Conservation (phyloP, 192 early-diverging fungal species). For the Linnemannia zychae region DNA sequence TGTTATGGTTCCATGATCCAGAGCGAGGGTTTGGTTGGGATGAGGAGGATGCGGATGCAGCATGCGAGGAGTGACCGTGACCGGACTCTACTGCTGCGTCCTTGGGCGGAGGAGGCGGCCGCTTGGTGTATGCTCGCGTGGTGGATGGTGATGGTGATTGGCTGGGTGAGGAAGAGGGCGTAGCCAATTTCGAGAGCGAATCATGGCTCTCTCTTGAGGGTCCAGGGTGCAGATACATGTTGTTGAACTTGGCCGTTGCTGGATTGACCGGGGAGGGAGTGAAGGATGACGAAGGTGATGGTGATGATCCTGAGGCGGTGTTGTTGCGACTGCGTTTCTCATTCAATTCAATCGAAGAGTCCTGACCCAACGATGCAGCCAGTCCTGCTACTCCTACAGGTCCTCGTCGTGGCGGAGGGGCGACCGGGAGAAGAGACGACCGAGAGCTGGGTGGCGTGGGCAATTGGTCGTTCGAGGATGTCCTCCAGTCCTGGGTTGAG, state of each 20-base stretch:
- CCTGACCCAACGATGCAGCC: neutral
- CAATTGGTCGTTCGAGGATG: conserved; percentile 19
- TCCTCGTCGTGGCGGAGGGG: conserved; percentile 2
- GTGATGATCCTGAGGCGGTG: neutral
- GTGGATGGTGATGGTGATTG: conserved; percentile 9
- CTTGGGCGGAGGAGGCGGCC: conserved; percentile 40
- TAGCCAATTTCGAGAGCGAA: conserved; percentile 24
- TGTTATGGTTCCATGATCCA: conserved; percentile 2
- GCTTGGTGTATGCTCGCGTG: conserved; percentile 38
- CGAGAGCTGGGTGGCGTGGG: conserved; percentile 25
- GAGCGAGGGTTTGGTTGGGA: neutral
- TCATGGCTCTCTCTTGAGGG: conserved; percentile 25
- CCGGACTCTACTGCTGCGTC: conserved; percentile 3
- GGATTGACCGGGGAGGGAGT: conserved; percentile 18
- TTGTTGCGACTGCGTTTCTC: conserved; percentile 11
- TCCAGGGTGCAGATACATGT: conserved; percentile 30
- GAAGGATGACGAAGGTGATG: neutral
- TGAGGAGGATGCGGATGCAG: neutral
- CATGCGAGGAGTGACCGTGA: conserved; percentile 1
- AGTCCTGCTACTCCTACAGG: neutral
- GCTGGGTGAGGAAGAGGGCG: conserved; percentile 2
- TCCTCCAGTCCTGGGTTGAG: conserved; percentile 21
- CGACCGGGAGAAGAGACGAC: neutral
- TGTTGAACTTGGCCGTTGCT: conserved; percentile 31
- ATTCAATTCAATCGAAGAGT: neutral